Conservation (phyloP, 192 early-diverging fungal species). For the Coemansia sp. region DNA sequence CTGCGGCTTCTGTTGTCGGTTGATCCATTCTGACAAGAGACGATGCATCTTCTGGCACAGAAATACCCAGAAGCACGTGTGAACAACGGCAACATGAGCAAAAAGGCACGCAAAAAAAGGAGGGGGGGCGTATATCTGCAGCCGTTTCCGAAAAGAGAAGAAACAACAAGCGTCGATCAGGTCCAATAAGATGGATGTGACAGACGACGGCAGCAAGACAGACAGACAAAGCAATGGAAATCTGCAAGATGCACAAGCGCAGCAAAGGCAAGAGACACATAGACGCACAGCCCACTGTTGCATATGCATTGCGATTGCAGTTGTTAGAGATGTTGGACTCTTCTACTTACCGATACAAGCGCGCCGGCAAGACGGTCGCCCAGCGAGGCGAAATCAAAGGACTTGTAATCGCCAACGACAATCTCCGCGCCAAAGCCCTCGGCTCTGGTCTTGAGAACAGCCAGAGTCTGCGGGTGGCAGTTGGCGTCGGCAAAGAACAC, state of each 20-base stretch:
- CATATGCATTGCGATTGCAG: too few relatives aligned
- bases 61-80: background rate
- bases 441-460: constrained; percentile 87
- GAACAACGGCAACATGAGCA: background rate
- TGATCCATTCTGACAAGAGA: too few relatives aligned
- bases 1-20: too few relatives aligned
- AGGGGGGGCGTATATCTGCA: too few relatives aligned
- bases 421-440: constrained; percentile 93
- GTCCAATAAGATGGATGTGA: background rate
- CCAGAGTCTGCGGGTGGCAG: constrained; percentile 95
- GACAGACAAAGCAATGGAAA: background rate
- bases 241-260: too few relatives aligned
- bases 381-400: constrained; percentile 72
- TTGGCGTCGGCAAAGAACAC: constrained; percentile 91
- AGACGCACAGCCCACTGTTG: background rate
- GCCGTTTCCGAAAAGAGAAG: background rate
- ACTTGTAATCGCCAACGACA: constrained; percentile 76
- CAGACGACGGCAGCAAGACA: background rate
- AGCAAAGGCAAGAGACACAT: constrained; percentile 1
- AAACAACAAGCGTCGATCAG: background rate
- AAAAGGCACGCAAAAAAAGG: too few relatives aligned
- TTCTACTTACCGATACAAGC: constrained; percentile 75
- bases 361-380: constrained; percentile 84
- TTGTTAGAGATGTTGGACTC: too few relatives aligned
- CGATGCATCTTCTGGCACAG: too few relatives aligned